phyloP scores from a whole-genome alignment of 495 filamentous ascomycete species.

The Aspergillus panamensis region DNA sequence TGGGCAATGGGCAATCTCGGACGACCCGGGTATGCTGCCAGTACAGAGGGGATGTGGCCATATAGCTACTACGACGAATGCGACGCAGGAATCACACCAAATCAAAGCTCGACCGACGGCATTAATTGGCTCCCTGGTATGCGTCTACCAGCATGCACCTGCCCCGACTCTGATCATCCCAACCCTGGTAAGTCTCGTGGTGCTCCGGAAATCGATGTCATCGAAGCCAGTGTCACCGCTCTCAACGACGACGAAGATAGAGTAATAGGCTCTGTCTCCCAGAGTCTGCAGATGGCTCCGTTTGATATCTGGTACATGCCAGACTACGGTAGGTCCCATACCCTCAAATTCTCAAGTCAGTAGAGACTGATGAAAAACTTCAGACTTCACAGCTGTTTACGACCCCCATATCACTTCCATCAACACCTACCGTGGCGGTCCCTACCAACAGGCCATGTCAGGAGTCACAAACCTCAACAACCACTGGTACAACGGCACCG shows the following conservation, averaged over 20 bases:
- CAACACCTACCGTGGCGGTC: slow-evolving; percentile 65
- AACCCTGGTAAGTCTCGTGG: slow-evolving; percentile 65
- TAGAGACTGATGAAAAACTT: too few relatives aligned
- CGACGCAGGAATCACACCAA: slow-evolving; percentile 73
- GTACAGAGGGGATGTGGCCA: slow-evolving; percentile 74
- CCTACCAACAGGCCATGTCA: slow-evolving; percentile 71
- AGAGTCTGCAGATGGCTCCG: slow-evolving; percentile 69
- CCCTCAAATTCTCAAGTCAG: neutral
- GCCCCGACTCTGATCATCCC: slow-evolving; percentile 63
- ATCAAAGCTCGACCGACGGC: slow-evolving; percentile 67
- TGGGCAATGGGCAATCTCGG: slow-evolving; percentile 78
- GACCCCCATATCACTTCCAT: slow-evolving; percentile 55
- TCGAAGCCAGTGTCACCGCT: slow-evolving; percentile 62
- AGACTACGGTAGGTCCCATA: slow-evolving; percentile 52
- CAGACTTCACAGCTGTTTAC: slow-evolving; percentile 62
- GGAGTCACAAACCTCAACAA: slow-evolving; percentile 69
- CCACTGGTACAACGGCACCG: slow-evolving; percentile 70
- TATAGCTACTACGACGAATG: slow-evolving; percentile 73
- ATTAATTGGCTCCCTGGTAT: slow-evolving; percentile 69
- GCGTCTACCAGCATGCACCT: slow-evolving; percentile 69
- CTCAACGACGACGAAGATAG: slow-evolving; percentile 46
- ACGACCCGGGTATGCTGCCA: slow-evolving; percentile 64
- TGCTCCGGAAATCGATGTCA: slow-evolving; percentile 73
- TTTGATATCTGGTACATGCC: slow-evolving; percentile 76
- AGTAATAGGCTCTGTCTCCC: slow-evolving; percentile 60